Evolutionary conservation across 1,284 basidiomycete species (phyloP), one percentile per base, ranked within the genome.

Genomic region (Malassezia nana): DNA sequence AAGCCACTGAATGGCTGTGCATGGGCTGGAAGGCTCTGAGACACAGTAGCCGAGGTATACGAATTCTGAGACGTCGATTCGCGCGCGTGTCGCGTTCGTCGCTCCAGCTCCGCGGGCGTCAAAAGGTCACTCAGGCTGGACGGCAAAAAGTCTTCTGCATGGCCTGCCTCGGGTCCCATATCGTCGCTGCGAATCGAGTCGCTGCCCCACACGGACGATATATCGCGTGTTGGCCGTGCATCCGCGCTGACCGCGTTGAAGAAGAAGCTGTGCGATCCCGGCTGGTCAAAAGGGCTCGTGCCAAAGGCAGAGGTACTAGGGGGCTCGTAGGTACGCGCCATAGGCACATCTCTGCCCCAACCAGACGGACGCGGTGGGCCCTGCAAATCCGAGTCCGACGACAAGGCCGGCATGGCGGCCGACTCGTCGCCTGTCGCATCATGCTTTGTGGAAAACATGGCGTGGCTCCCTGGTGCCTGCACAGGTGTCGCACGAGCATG

Each of bases 111-210:
- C 4, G 67, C 67, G 3, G 70, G 70, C 12, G 72, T 74, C 2
- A 74, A 56, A 42, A 74, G 57, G 29, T 74, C 72, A 4, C 64
- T 67, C 4, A 74, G 56, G 29, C 64, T 67, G 8, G 72, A 74
- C 2, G 72, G 72, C 32, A 74, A 28, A 41, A 74, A 74, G 50
- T 68, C 70, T 41, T 94, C 89, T 48, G 64, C 69, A 28, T 55
- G 52, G 2, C 48, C 58, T 25, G 57, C 53, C 25, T 58, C 59
- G 29, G 55, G 52, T 24, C 62, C 52, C 18, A 60, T 63, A 9
- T 65, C 65, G 1, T 59, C 57, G 18, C 42, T 55, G 25, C 46
- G 42, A 24, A 35, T n/a, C 31, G 35, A 22, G 10, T 16, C 42
- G 16, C 22, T 10, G 30, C 45, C 13, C 20, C 32, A 18, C 12